Percentiles rank a stretch among this genome's conserved stretches.
phyloP scores from a whole-genome alignment of 192 early-diverging fungal genomes.

The Phlyctochytrium arcticum region DNA sequence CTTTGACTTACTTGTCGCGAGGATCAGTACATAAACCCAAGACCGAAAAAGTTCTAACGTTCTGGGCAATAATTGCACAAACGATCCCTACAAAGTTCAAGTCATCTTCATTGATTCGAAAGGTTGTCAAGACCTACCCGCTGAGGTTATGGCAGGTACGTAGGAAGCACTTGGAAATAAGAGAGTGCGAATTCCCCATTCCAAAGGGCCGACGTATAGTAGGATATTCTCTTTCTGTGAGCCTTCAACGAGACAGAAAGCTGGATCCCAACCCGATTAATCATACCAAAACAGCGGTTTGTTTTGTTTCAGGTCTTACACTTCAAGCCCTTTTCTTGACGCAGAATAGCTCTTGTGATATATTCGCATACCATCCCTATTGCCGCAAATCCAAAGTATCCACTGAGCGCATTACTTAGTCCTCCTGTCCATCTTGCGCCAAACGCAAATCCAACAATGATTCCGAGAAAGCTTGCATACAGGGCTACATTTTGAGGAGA shows the following conservation, averaged over 20 bases:
- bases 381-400: neutral
- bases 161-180: neutral
- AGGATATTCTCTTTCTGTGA: neutral
- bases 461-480: slow-evolving; percentile 67
- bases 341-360: slow-evolving; percentile 72
- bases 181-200: neutral
- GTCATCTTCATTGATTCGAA: neutral
- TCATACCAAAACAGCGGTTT: neutral
- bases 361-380: slow-evolving; percentile 59
- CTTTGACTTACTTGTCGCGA: neutral
- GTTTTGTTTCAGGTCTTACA: slow-evolving; percentile 7
- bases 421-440: slow-evolving; percentile 27
- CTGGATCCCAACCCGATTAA: neutral
- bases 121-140: neutral
- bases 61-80: slow-evolving; percentile 2
- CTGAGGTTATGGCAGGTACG: slow-evolving; percentile 7
- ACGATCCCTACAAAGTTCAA: neutral
- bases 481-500: slow-evolving; percentile 77
- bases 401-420: slow-evolving; percentile 13
- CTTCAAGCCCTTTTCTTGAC: slow-evolving; percentile 32
- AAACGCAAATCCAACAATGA: slow-evolving; percentile 51
- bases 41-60: slow-evolving; percentile 1
- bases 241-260: neutral
- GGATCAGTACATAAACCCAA: neutral
- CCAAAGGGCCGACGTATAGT: neutral